These are phyloP conservation scores for Dispira simplex DNA, from an alignment of 192 early-diverging fungal species.

Conservation along the genomic window DNA sequence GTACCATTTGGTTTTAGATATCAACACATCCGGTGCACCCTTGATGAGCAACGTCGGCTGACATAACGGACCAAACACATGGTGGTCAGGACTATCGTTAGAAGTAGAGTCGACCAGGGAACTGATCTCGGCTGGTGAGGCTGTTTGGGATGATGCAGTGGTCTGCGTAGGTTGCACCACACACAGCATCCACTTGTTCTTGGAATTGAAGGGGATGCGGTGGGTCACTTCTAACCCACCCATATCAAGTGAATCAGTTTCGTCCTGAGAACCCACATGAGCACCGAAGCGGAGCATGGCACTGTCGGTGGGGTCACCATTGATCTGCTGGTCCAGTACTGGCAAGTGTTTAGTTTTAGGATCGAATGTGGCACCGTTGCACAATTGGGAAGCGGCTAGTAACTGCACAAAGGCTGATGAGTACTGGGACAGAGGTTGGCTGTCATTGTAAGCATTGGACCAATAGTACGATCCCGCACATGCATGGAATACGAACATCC, in stretches of 20 bases:
- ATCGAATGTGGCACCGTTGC: conserved; percentile 47
- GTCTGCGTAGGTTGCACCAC: conserved; percentile 9
- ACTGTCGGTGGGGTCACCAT: conserved; percentile 78
- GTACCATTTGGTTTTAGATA: conserved; percentile 29
- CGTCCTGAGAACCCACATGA: conserved; percentile 14
- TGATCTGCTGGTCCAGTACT: conserved; percentile 34
- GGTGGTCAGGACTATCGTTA: conserved; percentile 16
- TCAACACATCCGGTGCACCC: conserved; percentile 64
- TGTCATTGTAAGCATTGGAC: background rate
- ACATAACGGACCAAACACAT: background rate
- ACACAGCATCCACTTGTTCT: conserved; percentile 54
- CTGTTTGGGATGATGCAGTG: background rate
- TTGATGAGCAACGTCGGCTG: conserved; percentile 42
- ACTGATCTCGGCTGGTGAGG: background rate
- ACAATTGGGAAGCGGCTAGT: conserved; percentile 34
- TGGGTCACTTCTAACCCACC: conserved; percentile 19
- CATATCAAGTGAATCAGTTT: background rate
- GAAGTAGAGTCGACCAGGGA: background rate
- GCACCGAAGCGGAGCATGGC: conserved; percentile 63
- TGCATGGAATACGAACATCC: conserved; percentile 42
- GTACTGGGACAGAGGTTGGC: background rate
- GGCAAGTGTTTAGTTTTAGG: conserved; percentile 25
- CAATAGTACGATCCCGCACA: background rate
- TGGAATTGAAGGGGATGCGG: conserved; percentile 57
- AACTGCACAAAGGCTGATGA: conserved; percentile 4